A percentile compares a stretch with the other conserved stretches of the same genome.
Conservation (phyloP, 805 yeast genomes). For the Metschnikowia shivogae region DNA sequence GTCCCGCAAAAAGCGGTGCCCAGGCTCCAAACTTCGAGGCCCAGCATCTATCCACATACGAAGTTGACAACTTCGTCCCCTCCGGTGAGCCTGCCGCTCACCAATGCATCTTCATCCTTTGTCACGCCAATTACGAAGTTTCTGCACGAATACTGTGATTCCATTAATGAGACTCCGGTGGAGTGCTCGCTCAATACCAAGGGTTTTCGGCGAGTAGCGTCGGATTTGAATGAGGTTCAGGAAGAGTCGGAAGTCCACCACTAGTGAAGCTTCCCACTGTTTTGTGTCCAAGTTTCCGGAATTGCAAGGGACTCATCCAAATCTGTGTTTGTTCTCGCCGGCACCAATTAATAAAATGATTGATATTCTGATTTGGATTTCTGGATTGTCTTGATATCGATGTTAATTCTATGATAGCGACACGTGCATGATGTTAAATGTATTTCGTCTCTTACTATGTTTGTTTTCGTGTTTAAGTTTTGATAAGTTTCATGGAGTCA, state of each 20-base stretch:
- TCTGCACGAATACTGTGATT: constrained; percentile 26
- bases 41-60: constrained; percentile 6
- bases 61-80: constrained; percentile 25
- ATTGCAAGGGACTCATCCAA: no score
- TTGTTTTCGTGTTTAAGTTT: no score
- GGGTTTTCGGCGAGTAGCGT: background rate
- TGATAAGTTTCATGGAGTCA: no score
- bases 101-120: constrained; percentile 8
- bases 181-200: constrained; percentile 27
- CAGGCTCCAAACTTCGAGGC: constrained; percentile 8
- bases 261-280: no score
- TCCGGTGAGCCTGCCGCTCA: constrained; percentile 33
- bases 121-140: constrained; percentile 24
- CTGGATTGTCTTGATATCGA: no score
- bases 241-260: constrained; percentile 3
- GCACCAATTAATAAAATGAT: no score
- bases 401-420: no score
- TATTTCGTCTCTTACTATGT: no score
- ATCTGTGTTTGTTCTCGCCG: no score
- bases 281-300: no score
- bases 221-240: constrained; percentile 8
- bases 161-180: constrained; percentile 38
- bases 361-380: no score
- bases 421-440: no score
- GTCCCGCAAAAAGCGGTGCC: background rate